Evolutionary conservation across 495 filamentous ascomycete genomes (phyloP).

Genomic region (Aspergillus campestris): DNA sequence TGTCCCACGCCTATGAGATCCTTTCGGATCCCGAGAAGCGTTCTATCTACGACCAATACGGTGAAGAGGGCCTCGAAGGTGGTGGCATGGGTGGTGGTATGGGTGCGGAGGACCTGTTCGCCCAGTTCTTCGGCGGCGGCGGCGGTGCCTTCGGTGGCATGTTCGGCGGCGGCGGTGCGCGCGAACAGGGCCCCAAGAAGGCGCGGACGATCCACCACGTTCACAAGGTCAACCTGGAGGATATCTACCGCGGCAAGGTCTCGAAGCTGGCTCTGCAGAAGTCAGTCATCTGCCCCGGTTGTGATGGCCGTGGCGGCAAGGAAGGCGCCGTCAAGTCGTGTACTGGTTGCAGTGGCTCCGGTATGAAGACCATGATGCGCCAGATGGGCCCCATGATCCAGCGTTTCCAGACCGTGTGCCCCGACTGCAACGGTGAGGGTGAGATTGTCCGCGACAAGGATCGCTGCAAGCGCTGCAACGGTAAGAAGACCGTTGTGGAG

Average conservation of each 20-base stretch:
- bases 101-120: constrained; percentile 94
- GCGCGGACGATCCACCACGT: constrained; percentile 94
- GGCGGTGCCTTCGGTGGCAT: constrained; percentile 76
- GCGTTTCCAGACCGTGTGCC: constrained; percentile 98
- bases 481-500: constrained; percentile 97
- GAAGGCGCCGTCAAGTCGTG: constrained; percentile 93
- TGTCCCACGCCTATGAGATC: constrained; percentile 90
- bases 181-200: constrained; percentile 80
- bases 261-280: constrained; percentile 97
- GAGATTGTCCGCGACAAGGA: constrained; percentile 95
- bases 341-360: constrained; percentile 78
- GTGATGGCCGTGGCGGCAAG: constrained; percentile 93
- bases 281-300: constrained; percentile 91
- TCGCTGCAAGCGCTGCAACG: constrained; percentile 85
- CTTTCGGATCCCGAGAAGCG: constrained; percentile 90
- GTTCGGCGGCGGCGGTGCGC: constrained; percentile 76
- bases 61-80: constrained; percentile 88
- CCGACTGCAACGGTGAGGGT: constrained; percentile 93
- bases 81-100: constrained; percentile 78
- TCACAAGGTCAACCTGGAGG: constrained; percentile 95
- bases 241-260: constrained; percentile 95
- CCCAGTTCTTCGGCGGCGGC: constrained; percentile 93
- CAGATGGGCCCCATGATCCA: constrained; percentile 99
- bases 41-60: constrained; percentile 89
- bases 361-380: constrained; percentile 99